Evolutionary conservation across 768 basidiomycete species (phyloP), one percentile per base, ranked within the genome.

Genomic region (Holtermanniella nyarrowii): DNA sequence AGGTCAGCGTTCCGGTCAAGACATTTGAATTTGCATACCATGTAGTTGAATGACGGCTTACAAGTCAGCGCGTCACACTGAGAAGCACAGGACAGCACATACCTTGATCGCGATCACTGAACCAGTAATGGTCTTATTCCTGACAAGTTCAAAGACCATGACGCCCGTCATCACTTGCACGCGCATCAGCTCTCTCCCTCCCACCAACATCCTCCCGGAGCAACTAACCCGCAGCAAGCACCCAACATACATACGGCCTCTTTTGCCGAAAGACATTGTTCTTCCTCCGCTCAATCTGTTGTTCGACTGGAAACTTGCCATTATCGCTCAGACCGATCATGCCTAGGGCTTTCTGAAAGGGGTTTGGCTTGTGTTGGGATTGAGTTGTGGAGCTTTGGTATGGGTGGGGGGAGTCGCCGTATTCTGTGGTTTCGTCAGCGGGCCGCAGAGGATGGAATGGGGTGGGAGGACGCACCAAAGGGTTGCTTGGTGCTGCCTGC

Each of bases 261-360:
- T 69, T 79, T 72, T 96, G 93, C 20, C 86, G 77, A 5, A 85
- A 85, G 44, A 93, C 78, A 0, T 88, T 88, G 25, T 84, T 78
- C 66, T 79, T 84, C 76, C 93, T 93, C 64, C 86, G 78, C 64
- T 90, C 85, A 64, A 95, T 89, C 45, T 84, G 79, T 63, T 91
- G 84, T 55, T 85, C 80, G 3, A 65, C 27, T 2, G 71, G 70
- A n/a, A 53, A 54, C 22, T 52, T 54, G 12, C 58, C 60, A 18
- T n/a, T 27, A 3, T 58, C 31, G 16, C 31, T 50, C 42, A 57
- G 44, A 0, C 60, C 58, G 25, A 67, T 55, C 20, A 60, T 14
- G 52, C 65, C 49, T 64, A 40, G 13, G 62, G 40, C 49, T 62
- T 56, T 50, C 64, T 62, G 31, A 7, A 7, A 37, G 31, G 31